Base-by-base conservation (phyloP, 805 yeast genomes). In the Saccharomycopsis synnaedendra region DNA sequence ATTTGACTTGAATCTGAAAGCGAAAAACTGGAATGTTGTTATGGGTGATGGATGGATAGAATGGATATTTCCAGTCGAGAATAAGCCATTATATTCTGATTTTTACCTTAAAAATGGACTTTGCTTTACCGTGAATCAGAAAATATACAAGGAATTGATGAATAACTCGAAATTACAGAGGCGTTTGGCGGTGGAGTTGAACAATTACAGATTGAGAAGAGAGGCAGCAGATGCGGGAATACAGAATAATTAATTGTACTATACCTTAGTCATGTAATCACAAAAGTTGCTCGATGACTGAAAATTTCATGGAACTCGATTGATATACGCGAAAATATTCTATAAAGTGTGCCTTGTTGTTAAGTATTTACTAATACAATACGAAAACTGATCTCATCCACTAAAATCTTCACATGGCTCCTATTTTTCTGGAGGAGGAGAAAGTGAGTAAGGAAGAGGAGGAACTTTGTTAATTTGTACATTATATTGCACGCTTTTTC, bases 41-140 rank as follows among this genome's bases (percentile, higher is more conserved):
- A 82, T 90, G 94, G 98, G 98, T 0, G 51, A 61, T 2, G 61
- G 65, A 1, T 71, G 78, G 75, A 42, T 52, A 5, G 78, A 80
- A 51, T 88, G 96, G 96, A 43, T 81, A 5, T 59, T 88, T 1
- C 97, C 97, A 0, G 52, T 74, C 9, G 48, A 48, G 34, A 39
- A 43, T 11, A 39, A 34, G 10, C 39, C 46, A 7, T 10, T 42
- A 4, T 35, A 41, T 5, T 34, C 39, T 8, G 47, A 52, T 11
- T 50, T 49, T 35, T 44, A 49, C 32, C 33, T 36, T 8, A 30
- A 32, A 35, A 50, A 50, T 36, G 55, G 55, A 8, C 38, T 52
- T 7, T 40, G 46, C 32, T 52, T 39, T 31, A 49, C 54, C 4
- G 49, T 50, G 7, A 50, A 52, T 28, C 39, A 43, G 5, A 40